phyloP scores from a whole-genome alignment of 345 rosid genomes.

The Lumnitzera littorea region DNA sequence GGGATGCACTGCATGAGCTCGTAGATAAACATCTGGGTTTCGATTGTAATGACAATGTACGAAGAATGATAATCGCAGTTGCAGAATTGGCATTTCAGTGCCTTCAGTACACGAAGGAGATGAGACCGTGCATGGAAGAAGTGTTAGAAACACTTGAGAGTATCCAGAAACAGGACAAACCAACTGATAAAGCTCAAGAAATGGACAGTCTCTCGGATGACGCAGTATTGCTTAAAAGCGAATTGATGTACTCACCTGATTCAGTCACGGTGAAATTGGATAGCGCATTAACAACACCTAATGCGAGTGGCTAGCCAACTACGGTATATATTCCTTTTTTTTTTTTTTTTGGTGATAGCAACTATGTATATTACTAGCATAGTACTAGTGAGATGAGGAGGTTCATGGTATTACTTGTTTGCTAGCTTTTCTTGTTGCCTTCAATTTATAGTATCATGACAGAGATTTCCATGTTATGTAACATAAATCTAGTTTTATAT shows the following conservation, averaged over 20 bases:
- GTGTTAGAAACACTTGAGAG: constrained; percentile 37
- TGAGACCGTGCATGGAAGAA: constrained; percentile 64
- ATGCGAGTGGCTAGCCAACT: constrained; percentile 12
- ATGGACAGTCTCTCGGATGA: constrained; percentile 25
- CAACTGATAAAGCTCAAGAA: constrained; percentile 15
- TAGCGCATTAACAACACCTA: constrained; percentile 31
- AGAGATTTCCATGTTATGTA: no score
- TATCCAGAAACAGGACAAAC: constrained; percentile 27
- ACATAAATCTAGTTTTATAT: no score
- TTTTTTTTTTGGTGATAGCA: no score
- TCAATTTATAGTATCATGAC: no score
- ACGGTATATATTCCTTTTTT: no score
- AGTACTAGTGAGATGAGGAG: no score
- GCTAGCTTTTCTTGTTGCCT: no score
- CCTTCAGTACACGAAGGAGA: constrained; percentile 55
- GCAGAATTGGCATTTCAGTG: constrained; percentile 87
- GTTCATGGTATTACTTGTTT: no score
- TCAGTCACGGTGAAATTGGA: constrained; percentile 45
- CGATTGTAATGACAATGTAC: constrained; percentile 38
- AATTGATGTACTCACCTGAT: constrained; percentile 32
- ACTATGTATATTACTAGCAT: no score
- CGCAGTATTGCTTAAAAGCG: constrained; percentile 35
- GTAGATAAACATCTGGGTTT: constrained; percentile 69
- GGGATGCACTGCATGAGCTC: constrained; percentile 48
- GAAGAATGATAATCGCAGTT: constrained; percentile 47